Evolutionary conservation across 1,139 yeast genomes (phyloP), one percentile per base, ranked within the genome.

Genomic region (Kodamaea anthophila): DNA sequence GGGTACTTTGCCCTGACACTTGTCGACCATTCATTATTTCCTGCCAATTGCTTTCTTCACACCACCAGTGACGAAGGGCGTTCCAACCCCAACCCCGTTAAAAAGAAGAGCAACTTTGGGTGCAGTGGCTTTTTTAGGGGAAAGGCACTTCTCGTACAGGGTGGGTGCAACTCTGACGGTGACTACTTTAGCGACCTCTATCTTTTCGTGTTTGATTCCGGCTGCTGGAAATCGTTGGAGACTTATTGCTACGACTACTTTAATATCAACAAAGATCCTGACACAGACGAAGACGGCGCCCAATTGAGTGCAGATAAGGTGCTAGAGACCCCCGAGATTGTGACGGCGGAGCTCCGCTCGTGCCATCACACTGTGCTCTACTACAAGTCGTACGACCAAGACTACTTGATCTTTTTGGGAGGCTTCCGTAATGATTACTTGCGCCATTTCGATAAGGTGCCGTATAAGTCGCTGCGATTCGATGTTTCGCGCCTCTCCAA

Each of bases 281-380:
- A 31, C 21, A 60, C 51, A 21, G 68, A 60, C 38, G 61, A 58
- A 20, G 53, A 53, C 34, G 32, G 43, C 5, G 39, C 48, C 1
- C 30, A 32, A 5, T 42, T 54, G 9, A 34, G 44, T 4, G 41
- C 46, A 21, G 60, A 56, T 4, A 46, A 47, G 5, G 57, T 52
- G 32, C 48, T 53, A 4, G 42, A 38, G 3, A 33, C 49, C 5
- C 60, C 70, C 2, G 38, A 46, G 10, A 44, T 63, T 9, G 44
- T 55, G 9, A 69, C 62, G 28, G 72, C 72, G 5, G 72, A 66
- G 40, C 46, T 65, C 20, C 43, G 71, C 15, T 49, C 65, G 4
- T 62, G 71, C 40, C 71, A 65, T 35, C 72, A 66, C 38, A 51
- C 57, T 4, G 62, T 67, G 4, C 45, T 61, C 24, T 58, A 55